Evolutionary conservation across 2,329 filamentous ascomycete genomes (phyloP), one percentile per base, ranked within the genome.

Genomic region (Trichoderma koningiopsis): DNA sequence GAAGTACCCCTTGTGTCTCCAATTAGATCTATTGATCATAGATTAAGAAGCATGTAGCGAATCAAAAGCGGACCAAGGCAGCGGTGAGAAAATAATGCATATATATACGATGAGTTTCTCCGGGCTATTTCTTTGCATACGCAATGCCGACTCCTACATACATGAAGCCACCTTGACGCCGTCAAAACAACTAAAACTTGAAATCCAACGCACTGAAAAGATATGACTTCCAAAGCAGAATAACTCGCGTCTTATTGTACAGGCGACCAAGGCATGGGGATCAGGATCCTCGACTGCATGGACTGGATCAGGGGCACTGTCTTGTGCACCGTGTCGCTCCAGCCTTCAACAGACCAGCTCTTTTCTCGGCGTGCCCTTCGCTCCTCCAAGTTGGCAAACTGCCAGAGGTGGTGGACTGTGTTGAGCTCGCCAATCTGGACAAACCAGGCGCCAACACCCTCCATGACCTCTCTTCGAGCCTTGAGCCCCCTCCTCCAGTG

Each of bases 391-490:
- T 99, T 93, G 74, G 95, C 94, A 84, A 98, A 99, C 79, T 99
- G 96, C 96, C 96, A 99, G 27, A 99, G 86, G 79, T 98, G 95
- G 80, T 99, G 94, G 40, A 99, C 96, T 0, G 94, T 97, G 83
- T 99, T 99, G 72, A 99, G 86, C 66, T 97, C 95, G 71, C 96
- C 96, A 76, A 99, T 95, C 83, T 99, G 96, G 52, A 97, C 95
- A 76, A 99, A 99, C 96, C 96, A 99, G 7, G 96, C 96, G 37
- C 95, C 94, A 0, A 97, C 94, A 16, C 96, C 96, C 81, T 99
- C 96, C 96, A 99, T 99, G 68, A 98, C 95, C 81, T 98, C 94
- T 61, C 94, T 89, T 63, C 96, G 89, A 2, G 96, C 96, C 81
- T 92, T 92, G 67, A 99, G 87, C 31, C 96, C 96, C 72, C 93